phyloP scores from a whole-genome alignment of 148 eudicot genomes.

The Hydrangea macrophylla region DNA sequence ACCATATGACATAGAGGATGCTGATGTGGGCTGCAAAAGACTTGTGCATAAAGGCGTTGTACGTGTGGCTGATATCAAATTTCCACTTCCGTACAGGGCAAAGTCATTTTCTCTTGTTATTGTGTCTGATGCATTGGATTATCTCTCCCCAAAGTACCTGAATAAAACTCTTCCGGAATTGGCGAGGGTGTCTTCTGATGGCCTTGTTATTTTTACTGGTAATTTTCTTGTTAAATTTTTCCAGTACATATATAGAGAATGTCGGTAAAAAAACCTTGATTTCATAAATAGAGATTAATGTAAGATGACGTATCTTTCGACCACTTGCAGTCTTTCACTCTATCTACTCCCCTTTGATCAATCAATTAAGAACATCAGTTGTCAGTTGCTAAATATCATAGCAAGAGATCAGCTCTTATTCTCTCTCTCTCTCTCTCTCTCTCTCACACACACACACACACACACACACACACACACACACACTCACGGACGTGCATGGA shows the following conservation, averaged over 20 bases:
- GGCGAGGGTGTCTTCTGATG: constrained; percentile 42
- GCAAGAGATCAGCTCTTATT: no score
- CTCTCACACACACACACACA: no score
- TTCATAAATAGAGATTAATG: background rate
- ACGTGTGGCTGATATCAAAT: constrained; percentile 48
- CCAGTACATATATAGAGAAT: background rate
- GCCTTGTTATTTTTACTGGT: constrained; percentile 45
- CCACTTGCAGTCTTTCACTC: background rate
- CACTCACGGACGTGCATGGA: background rate
- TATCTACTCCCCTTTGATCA: background rate
- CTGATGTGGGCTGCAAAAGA: constrained; percentile 34
- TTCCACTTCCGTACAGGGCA: constrained; percentile 40
- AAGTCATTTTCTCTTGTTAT: constrained; percentile 47
- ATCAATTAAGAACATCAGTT: background rate
- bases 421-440: no score
- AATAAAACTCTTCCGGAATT: constrained; percentile 50
- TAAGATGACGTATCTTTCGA: background rate
- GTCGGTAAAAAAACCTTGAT: background rate
- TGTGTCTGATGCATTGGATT: constrained; percentile 48
- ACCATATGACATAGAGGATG: constrained; percentile 50
- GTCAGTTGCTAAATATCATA: background rate
- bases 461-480: background rate
- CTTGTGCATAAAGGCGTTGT: constrained; percentile 43
- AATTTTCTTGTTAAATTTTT: background rate
- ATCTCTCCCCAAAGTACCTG: constrained; percentile 45